These are phyloP conservation scores for Vitis rupestris DNA, from an alignment of 164 flowering plant species.

Conservation along the genomic window DNA sequence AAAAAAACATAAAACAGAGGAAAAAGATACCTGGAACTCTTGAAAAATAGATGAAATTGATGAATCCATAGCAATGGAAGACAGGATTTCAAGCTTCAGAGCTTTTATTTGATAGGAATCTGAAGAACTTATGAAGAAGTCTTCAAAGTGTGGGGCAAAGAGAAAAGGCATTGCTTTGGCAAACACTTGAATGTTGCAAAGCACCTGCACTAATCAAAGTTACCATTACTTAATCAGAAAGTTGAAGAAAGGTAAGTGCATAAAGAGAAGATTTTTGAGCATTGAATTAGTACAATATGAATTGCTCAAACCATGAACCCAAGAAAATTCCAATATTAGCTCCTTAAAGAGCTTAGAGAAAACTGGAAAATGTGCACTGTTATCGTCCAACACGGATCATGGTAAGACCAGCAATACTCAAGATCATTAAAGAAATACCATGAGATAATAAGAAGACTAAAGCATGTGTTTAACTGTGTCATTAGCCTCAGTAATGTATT, in stretches of 20 bases:
- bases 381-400: background rate
- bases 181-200: slow-evolving; percentile 90
- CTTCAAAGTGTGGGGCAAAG: slow-evolving; percentile 76
- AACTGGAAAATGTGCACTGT: background rate
- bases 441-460: background rate
- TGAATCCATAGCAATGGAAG: slow-evolving; percentile 78
- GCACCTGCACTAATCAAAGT: slow-evolving; percentile 60
- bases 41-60: slow-evolving; percentile 68
- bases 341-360: background rate
- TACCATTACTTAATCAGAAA: background rate
- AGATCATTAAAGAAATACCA: background rate
- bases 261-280: no score
- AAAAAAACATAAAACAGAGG: background rate
- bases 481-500: no score
- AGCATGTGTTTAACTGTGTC: background rate
- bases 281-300: no score
- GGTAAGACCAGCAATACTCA: background rate
- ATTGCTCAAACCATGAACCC: no score
- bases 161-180: slow-evolving; percentile 86
- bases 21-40: slow-evolving; percentile 82
- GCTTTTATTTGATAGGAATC: slow-evolving; percentile 80
- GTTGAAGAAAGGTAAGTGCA: no score
- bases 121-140: slow-evolving; percentile 67
- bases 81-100: slow-evolving; percentile 88
- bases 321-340: background rate